Evolutionary conservation across 768 basidiomycete species (phyloP), one percentile per base, ranked within the genome.

Genomic region (Phlebiopsis flavidoalba): DNA sequence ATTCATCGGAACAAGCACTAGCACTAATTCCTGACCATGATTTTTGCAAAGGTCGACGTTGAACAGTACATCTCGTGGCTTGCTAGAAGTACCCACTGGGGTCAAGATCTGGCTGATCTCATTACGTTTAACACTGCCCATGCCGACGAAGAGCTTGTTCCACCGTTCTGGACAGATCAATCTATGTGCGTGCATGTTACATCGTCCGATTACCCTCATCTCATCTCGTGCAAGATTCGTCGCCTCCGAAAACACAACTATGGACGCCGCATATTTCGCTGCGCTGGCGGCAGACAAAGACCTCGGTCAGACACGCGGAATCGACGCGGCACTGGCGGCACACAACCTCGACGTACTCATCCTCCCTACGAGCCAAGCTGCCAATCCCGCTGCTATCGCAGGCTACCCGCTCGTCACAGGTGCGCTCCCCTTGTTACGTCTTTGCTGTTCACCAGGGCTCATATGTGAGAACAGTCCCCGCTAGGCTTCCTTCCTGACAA

Each of bases 381-480:
- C 69, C 0, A 64, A 57, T 26, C 60, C 68, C 7, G 64, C 70
- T 74, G 85, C 84, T 1, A 79, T 86, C 57, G 82, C 82, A 8
- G 86, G 85, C 14, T 86, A 86, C 62, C 86, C 86, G 1, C 82
- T 86, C 53, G 75, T 86, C 35, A 85, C 85, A 19, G n/a, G 85
- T 81, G 15, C 26, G 62, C 47, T 4, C 10, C 15, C 7, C 26
- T 15, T 15, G 2, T 19, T 17, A 35, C 31, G 11, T 43, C 81
- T 84, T 47, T 74, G 84, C 22, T 84, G 83, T n/a, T 84, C 26
- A 31, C n/a, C n/a, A 31, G 26, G 6, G 26, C 26, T 31, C 26
- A 31, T 6, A 6, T 43, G 10, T 43, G 40, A 43, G 12, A 2
- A 15, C 47, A 69, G 85, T 87, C 11, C n/a, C 85, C 86, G 2